Conservation (phyloP, 192 early-diverging fungal genomes). For the Geranomyces variabilis region DNA sequence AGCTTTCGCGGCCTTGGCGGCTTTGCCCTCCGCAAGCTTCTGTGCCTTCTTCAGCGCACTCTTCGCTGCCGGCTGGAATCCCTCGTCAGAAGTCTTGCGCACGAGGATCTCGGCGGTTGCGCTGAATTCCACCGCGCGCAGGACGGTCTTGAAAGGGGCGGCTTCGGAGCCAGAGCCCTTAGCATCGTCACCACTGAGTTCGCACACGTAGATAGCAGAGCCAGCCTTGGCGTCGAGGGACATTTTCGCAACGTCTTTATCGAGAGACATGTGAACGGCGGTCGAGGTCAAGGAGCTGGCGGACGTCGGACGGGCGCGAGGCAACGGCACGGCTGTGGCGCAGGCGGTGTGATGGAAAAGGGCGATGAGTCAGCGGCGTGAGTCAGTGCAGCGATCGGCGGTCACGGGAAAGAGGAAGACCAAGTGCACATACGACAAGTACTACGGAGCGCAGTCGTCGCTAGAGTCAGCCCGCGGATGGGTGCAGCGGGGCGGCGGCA, state of each 20-base stretch:
- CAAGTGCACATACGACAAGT: too few species aligned
- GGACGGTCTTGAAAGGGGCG: constrained; percentile 77
- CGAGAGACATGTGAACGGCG: too few species aligned
- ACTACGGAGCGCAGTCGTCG: too few species aligned
- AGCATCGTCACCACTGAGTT: constrained; percentile 80
- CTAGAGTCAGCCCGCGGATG: too few species aligned
- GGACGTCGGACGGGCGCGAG: too few species aligned
- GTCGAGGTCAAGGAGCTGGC: too few species aligned
- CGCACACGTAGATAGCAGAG: constrained; percentile 71
- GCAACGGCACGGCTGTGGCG: too few species aligned
- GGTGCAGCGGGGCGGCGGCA: too few species aligned
- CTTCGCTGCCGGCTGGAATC: constrained; percentile 77
- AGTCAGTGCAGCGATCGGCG: too few species aligned
- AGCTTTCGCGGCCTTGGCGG: constrained; percentile 64
- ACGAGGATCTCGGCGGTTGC: constrained; percentile 58
- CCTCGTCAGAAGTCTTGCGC: constrained; percentile 73
- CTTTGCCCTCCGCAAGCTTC: constrained; percentile 75
- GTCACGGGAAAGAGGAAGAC: too few species aligned
- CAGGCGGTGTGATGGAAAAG: too few species aligned
- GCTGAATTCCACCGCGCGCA: constrained; percentile 67
- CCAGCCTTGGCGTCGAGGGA: not conserved
- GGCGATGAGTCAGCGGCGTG: too few species aligned
- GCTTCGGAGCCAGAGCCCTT: constrained; percentile 73
- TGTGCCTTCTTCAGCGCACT: constrained; percentile 91
- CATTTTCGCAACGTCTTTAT: not conserved